Evolutionary conservation across 305 asterid genomes (phyloP), one percentile per base, ranked within the genome.

Genomic region (Plantago lanceolata): DNA sequence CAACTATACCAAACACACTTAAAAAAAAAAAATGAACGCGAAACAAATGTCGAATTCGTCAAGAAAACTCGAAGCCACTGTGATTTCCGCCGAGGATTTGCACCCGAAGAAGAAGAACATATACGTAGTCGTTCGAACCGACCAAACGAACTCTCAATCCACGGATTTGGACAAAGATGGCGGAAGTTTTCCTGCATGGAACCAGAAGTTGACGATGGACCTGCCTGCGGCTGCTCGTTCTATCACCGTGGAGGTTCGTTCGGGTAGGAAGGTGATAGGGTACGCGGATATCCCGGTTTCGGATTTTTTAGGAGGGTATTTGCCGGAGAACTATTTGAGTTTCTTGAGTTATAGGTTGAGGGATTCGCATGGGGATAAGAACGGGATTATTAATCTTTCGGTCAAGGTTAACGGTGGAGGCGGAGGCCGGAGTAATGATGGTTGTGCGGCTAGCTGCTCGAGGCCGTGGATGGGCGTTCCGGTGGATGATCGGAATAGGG

Each of bases 311-410:
- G 97, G 90, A 12, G 95, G 92, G 6, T 63, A 63, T 47, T 69
- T 82, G 61, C 96, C 92, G 15, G 80, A 69, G n/a, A 76, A 78
- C 19, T 78, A 85, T 49, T 19, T 82, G 76, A 89, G 80, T 35
- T 87, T 90, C 66, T 75, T 90, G 90, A 87, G 97, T 63, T 89
- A 87, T 35, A 82, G 97, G 69, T 64, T 87, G 68, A 76, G 85
- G 75, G 82, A 82, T 55, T 59, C 66, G 6, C 64, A 63, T 14
- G 92, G 97, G 5, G 74, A 48, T 29, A 83, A 75, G 75, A 89
- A 84, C 48, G 97, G 97, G 73, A 89, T 89, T 47, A 64, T 89
- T 0, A 83, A 89, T 79, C 54, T 90, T 11, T 82, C 92, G 6
- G 84, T 87, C n/a, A 76, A 63, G 73, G 85, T 85, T 7, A 81